Base-by-base conservation (phyloP, 129 eudicot genomes). In the Erigeron canadensis region DNA sequence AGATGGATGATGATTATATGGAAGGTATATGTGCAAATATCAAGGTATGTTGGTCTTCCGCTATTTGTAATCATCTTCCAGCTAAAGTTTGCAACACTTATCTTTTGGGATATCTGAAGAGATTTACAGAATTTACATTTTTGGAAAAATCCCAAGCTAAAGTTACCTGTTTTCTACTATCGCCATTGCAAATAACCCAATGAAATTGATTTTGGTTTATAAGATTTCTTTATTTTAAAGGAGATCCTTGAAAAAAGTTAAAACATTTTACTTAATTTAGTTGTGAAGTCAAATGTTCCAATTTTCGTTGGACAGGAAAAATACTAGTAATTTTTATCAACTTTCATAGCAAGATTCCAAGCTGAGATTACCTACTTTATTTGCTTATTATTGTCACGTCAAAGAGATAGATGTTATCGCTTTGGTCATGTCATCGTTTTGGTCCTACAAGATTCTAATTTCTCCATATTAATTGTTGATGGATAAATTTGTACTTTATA, bases 1-100 rank as follows among this genome's bases (percentile, higher is more conserved):
- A 93, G 98, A 80, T 84, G 53, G 22, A 83, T 67, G 96, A 85
- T 37, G 79, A 77, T 70, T 84, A 82, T 79, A 85, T 87, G 98
- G 83, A 89, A 83, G 93, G 89, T 45, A 79, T 89, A 23, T 87
- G 86, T 73, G 81, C 86, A 68, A 84, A 82, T 38, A 82, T 87
- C n/a, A 93, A 85, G 98, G 98, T 93, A 74, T 67, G 85, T 63
- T 73, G 44, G 44, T 68, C 38, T 75, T 64, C 37, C 11, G 23
- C 38, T 63, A 57, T 37, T 3, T 74, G 63, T 64, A 65, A 41
- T 41, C 7, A 54, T 54, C 65, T 41, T 54, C 28, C 21, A n/a
- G 10, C 40, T 42, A 13, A 17, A 3, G n/a, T 16, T 70, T 41
- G 34, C 34, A 28, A 28, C 34, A 28, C 34, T 2, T 28, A 28